Evolutionary conservation across 1,139 yeast genomes (phyloP).

Genomic region (Meyerozyma athensensis): DNA sequence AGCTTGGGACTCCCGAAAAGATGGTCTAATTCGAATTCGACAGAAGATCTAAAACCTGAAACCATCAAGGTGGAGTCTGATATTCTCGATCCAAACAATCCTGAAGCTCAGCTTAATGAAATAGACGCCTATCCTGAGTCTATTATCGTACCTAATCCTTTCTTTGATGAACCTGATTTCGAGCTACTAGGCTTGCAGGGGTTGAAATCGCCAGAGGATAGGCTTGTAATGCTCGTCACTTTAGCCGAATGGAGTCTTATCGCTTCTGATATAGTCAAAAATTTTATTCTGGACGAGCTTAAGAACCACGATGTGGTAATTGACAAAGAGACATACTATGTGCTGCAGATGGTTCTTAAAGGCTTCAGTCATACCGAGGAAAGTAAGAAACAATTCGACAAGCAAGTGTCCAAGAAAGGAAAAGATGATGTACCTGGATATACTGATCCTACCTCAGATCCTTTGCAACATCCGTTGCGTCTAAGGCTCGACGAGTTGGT

Average conservation of each 20-base stretch:
- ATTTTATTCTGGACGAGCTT: slow-evolving; percentile 25
- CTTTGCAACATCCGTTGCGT: slow-evolving; percentile 10
- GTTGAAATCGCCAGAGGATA: slow-evolving; percentile 36
- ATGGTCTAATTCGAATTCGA: slow-evolving; percentile 12
- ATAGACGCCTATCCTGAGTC: slow-evolving; percentile 16
- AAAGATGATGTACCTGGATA: slow-evolving; percentile 15
- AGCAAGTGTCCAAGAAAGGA: slow-evolving; percentile 21
- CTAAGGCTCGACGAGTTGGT: slow-evolving; percentile 38
- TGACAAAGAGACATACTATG: slow-evolving; percentile 43
- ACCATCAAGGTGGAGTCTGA: slow-evolving; percentile 12
- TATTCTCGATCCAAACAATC: slow-evolving; percentile 31
- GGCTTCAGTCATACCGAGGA: slow-evolving; percentile 34
- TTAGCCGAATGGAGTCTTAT: slow-evolving; percentile 48
- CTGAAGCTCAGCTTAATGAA: slow-evolving; percentile 31
- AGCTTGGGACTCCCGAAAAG: slow-evolving; percentile 19
- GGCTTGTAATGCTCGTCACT: slow-evolving; percentile 43
- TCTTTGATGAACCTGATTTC: slow-evolving; percentile 30
- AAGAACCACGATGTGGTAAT: slow-evolving; percentile 41
- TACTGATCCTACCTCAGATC: slow-evolving; percentile 12
- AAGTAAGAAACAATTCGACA: slow-evolving; percentile 28
- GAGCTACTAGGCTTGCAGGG: slow-evolving; percentile 43
- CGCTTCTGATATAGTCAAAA: slow-evolving; percentile 39
- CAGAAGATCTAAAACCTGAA: slow-evolving; percentile 12
- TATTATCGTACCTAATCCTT: slow-evolving; percentile 25
- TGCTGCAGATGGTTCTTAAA: slow-evolving; percentile 33